Base-by-base conservation (phyloP, 2,329 filamentous ascomycete genomes). In the Neocucurbitaria cava region DNA sequence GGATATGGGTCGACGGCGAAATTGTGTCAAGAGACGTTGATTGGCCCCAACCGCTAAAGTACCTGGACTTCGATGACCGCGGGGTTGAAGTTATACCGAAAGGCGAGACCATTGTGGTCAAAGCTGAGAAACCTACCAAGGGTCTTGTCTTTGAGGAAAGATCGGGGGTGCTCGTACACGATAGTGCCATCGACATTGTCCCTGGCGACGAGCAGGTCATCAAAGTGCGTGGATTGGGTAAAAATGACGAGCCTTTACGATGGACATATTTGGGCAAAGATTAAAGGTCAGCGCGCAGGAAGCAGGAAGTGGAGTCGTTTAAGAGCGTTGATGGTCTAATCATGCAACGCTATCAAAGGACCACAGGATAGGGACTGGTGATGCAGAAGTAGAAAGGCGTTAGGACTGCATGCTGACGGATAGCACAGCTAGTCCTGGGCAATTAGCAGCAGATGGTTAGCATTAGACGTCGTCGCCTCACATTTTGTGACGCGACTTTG, bases 1-100 rank as follows among this genome's bases (percentile, higher is more conserved):
- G 82, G 38, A 76, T 85, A 51, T 85, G 80, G 82, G 74, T 86
- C 33, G 73, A 81, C 45, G 79, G 77, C 20, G 67, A 79, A 51
- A 59, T 85, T 13, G 77, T 84, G 2, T 80, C 82, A 11, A 77
- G 84, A 46, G 83, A 86, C 59, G 78, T 83, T 3, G 84, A 86
- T 70, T 87, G 84, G 84, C 84, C 84, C 8, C 83, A 86, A 65
- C 84, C 84, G 39, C 79, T 86, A 61, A 86, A 85, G 72, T 85
- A 86, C 64, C 79, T 86, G 13, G 78, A 82, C 53, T 79, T 86
- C 55, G 76, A 78, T 3, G 75, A 82, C 28, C 78, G 83, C 31
- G 81, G 80, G 17, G 75, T 86, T 1, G 69, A 81, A 49, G 77
- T 83, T 9, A 44, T 61, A n/a, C 61, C 63, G 10, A 66, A 73